phyloP scores from a whole-genome alignment of 2,329 filamentous ascomycete species.

The Gaeumannomyces tritici region DNA sequence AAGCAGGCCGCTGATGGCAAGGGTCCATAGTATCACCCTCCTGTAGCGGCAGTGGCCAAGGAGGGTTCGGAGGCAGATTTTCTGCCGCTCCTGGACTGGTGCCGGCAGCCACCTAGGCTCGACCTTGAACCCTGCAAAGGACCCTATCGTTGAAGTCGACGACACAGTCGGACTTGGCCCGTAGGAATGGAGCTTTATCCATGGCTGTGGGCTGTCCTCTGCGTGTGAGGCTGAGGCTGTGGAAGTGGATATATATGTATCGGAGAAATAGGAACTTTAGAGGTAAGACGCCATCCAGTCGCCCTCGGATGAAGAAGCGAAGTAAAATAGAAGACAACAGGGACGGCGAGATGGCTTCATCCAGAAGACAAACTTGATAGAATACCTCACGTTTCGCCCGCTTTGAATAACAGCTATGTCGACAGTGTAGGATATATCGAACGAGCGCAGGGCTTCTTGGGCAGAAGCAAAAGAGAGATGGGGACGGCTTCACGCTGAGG shows the following conservation, averaged over 20 bases:
- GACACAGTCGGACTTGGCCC: conserved; percentile 1
- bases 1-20: conserved; percentile 30
- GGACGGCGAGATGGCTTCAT: neutral
- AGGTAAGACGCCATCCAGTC: neutral
- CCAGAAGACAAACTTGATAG: no score
- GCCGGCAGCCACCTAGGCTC: conserved; percentile 3
- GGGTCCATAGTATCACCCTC: conserved; percentile 39
- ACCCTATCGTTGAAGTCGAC: conserved; percentile 7
- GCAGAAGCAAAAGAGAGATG: neutral
- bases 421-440: neutral
- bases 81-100: conserved; percentile 18
- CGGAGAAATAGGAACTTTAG: neutral
- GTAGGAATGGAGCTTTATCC: neutral
- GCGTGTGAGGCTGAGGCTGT: neutral
- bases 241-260: neutral
- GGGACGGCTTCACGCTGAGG: no score
- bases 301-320: neutral
- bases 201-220: neutral
- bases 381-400: neutral
- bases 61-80: conserved; percentile 31
- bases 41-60: conserved; percentile 44
- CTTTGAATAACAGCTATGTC: neutral
- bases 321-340: neutral
- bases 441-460: neutral
- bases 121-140: conserved; percentile 9